Evolutionary conservation across 345 rosid genomes (phyloP), one percentile per base, ranked within the genome.

Genomic region (Euphorbia tirucalli): DNA sequence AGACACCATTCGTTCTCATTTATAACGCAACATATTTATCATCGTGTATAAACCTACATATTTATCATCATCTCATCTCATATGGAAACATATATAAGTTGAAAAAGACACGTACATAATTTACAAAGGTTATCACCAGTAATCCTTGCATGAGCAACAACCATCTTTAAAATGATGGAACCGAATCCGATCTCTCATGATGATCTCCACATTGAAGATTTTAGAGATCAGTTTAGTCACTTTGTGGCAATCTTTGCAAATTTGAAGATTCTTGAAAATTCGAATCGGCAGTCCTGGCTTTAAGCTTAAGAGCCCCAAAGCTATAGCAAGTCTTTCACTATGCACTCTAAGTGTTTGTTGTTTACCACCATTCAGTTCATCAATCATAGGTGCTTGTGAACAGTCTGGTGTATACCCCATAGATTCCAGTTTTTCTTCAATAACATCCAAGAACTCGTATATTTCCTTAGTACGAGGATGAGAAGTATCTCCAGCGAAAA

Each of bases 271-370:
- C 85, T 93, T 93, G 60, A 89, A 87, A 52, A 87, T 67, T 8
- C 96, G 83, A 56, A 90, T 85, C 44, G 95, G 93, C 22, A 70
- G 52, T 11, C 92, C 90, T 7, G 85, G 83, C 76, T 86, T 83
- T 78, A 83, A 75, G 83, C 71, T 88, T 72, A 93, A 61, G 24
- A 93, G 82, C 52, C 97, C 92, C 50, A 85, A 75, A 68, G 93
- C 92, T 77, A 89, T 88, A 58, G 97, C 95, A 39, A 93, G 93
- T 74, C 97, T 85, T 80, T 90, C 93, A 39, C 95, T 89, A 50
- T 88, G 96, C 56, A 90, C 84, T 84, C 70, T 87, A 14, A 88
- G 84, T 39, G 86, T 84, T 54, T 72, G 69, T 64, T 75, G 82
- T 79, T 84, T 88, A 59, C 82, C 85, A 54, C 80, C 78, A 39